Evolutionary conservation across 2,329 filamentous ascomycete species (phyloP).

Genomic region (Fusarium buharicum): DNA sequence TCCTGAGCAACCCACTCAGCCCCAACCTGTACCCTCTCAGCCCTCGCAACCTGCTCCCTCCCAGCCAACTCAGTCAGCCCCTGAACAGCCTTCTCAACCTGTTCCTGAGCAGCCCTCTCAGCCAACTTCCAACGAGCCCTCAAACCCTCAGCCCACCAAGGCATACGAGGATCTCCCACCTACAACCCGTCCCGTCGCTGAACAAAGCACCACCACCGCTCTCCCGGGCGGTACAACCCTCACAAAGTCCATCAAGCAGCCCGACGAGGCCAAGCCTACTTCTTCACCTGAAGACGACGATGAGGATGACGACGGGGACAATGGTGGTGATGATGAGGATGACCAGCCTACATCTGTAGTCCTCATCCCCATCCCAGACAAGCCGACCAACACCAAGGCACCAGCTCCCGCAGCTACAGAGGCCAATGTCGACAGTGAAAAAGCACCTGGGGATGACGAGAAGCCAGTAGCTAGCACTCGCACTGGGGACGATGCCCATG

Average conservation of each 20-base stretch:
- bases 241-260: conserved; percentile 45
- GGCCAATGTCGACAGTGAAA: conserved; percentile 12
- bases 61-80: neutral
- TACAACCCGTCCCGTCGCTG: conserved; percentile 17
- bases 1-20: conserved; percentile 9
- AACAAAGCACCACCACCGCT: conserved; percentile 24
- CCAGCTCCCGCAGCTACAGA: conserved; percentile 31
- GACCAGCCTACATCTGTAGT: conserved; percentile 40
- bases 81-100: conserved; percentile 24
- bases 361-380: conserved; percentile 45
- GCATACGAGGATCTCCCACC: conserved; percentile 18
- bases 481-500: conserved; percentile 26
- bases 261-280: conserved; percentile 30
- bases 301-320: conserved; percentile 1
- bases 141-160: conserved; percentile 28
- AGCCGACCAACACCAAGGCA: conserved; percentile 18
- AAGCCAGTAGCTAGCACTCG: conserved; percentile 19
- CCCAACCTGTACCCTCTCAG: conserved; percentile 8
- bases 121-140: conserved; percentile 2
- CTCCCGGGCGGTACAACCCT: conserved; percentile 35
- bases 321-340: neutral
- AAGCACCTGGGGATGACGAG: conserved; percentile 12
- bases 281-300: conserved; percentile 6
- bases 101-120: neutral
- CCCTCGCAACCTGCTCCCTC: neutral